Evolutionary conservation across 2,329 filamentous ascomycete genomes (phyloP), one percentile per base, ranked within the genome.

Genomic region (Aspergillus nomiae): DNA sequence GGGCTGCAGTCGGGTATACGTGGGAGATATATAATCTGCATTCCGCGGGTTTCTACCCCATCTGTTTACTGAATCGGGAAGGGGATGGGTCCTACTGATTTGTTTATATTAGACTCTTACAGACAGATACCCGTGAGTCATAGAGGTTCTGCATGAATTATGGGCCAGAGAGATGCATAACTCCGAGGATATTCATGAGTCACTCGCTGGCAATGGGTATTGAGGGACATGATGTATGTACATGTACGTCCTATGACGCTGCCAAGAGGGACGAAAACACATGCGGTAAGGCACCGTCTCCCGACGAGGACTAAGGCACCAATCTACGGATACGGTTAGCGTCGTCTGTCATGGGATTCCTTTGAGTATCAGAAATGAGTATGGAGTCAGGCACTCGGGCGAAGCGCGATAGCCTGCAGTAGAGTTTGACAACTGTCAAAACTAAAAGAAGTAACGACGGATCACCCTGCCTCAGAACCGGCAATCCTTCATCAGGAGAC

Each of bases 381-480:
- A 53, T 53, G 26, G 19, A 38, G 30, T 24, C 28, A 24, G 51
- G 14, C 30, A 36, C 51, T 21, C 14, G 28, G 11, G 30, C 51
- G 32, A 55, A 38, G 51, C 51, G 51, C 51, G 34, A 51, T 51
- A 55, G 51, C 51, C 51, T 55, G 51, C 51, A 38, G 51, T 21
- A 38, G 51, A 55, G 51, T 14, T 38, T 55, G 51, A 36, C 51
- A 55, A 55, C 51, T 55, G 51, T 55, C 32, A 55, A 34, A 12
- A 38, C 51, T 36, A 55, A 38, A 38, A 34, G 46, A 43, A 53
- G 34, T 8, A 53, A 53, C 53, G 26, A 53, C 54, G 32, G 41
- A 58, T 34, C 28, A 28, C 9, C 43, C 12, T 48, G 32, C 46
- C 21, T 41, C 4, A 55, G 32, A 53, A 55, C 51, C 21, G 51